Evolutionary conservation across 2,329 filamentous ascomycete species (phyloP).

Genomic region (Monosporascus sp.): DNA sequence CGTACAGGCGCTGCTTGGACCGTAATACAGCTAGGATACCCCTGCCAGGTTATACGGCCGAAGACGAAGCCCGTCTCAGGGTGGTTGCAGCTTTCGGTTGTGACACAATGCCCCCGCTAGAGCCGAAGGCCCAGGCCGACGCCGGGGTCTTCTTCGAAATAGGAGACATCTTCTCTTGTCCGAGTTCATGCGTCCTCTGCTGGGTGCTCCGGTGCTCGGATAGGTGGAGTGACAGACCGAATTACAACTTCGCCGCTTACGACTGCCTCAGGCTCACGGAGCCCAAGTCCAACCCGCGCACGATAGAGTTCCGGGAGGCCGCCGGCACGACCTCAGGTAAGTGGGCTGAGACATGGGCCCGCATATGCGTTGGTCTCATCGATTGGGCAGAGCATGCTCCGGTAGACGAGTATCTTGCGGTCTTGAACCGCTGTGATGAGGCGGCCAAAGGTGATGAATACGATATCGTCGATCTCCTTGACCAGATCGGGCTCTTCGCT

Average conservation of each 20-base stretch:
- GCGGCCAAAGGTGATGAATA: neutral
- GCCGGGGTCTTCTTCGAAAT: neutral
- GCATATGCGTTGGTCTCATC: neutral
- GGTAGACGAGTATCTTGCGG: neutral
- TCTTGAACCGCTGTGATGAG: neutral
- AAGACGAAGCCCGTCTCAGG: neutral
- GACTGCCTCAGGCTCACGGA: neutral
- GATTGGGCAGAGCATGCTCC: neutral
- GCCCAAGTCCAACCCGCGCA: neutral
- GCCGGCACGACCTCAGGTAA: neutral
- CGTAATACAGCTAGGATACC: neutral
- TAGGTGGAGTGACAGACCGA: neutral
- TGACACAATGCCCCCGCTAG: neutral
- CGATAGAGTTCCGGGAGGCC: neutral
- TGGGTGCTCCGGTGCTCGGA: neutral
- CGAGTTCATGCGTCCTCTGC: neutral
- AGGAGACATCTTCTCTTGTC: neutral
- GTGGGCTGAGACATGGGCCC: neutral
- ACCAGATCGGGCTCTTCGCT: neutral
- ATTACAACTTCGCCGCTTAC: neutral
- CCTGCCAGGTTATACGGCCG: neutral
- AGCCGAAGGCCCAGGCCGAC: neutral
- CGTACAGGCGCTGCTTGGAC: too few species aligned
- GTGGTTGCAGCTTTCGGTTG: neutral
- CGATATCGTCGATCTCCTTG: neutral